phyloP scores from a whole-genome alignment of 2,329 filamentous ascomycete genomes.

The Calonectria montana region DNA sequence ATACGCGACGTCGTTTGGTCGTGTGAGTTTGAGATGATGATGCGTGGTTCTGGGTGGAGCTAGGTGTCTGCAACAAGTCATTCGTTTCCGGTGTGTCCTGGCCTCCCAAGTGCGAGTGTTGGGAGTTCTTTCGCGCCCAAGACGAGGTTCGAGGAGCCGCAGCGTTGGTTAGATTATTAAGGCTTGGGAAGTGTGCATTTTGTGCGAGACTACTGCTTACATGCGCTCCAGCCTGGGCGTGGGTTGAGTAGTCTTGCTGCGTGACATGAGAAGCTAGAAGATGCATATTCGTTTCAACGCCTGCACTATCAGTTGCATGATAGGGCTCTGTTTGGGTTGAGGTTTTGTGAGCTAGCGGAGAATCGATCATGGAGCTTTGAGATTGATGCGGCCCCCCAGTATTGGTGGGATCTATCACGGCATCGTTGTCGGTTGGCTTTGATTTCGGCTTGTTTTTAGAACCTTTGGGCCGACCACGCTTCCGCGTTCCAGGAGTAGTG shows the following conservation, averaged over 20 bases:
- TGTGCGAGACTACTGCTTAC: neutral
- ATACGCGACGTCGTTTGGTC: constrained; percentile 44
- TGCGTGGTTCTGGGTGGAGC: neutral
- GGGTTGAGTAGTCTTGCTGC: constrained; percentile 1
- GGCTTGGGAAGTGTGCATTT: neutral
- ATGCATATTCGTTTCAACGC: neutral
- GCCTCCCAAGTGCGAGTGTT: constrained; percentile 4
- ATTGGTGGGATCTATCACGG: neutral
- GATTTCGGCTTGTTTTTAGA: constrained; percentile 57
- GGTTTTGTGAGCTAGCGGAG: constrained; percentile 32
- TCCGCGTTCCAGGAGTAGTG: constrained; percentile 42
- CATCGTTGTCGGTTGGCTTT: constrained; percentile 15
- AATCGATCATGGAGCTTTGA: constrained; percentile 10
- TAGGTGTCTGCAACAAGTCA: constrained; percentile 8
- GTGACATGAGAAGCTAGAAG: neutral
- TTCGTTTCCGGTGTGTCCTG: neutral
- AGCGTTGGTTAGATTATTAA: neutral
- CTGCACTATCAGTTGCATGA: neutral
- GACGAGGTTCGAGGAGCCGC: neutral
- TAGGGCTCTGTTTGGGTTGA: neutral
- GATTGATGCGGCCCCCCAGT: neutral
- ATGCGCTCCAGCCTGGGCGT: neutral
- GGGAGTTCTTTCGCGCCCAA: constrained; percentile 28
- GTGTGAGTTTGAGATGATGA: constrained; percentile 27
- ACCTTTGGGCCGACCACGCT: constrained; percentile 57